Evolutionary conservation across 352 stramenopile species (phyloP).

Genomic region (Phytopythium montanum): DNA sequence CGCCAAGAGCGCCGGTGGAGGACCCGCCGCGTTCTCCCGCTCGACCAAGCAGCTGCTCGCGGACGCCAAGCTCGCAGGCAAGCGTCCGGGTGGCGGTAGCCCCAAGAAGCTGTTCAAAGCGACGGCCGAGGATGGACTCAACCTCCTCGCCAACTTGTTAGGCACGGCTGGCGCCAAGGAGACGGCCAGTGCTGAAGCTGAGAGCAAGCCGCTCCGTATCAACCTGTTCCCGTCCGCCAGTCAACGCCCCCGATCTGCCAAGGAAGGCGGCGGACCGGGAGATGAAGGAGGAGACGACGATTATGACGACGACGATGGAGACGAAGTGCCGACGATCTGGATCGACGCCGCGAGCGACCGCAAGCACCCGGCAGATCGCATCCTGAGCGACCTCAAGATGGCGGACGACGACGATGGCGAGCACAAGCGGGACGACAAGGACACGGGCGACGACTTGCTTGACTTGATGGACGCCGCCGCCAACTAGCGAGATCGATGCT

Average conservation of each 20-base stretch:
- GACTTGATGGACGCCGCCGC: conserved; percentile 80
- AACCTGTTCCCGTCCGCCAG: conserved; percentile 63
- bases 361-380: conserved; percentile 41
- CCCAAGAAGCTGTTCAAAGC: conserved; percentile 72
- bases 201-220: conserved; percentile 68
- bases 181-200: conserved; percentile 16
- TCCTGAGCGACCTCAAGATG: conserved; percentile 64
- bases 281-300: conserved; percentile 23
- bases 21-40: conserved; percentile 15
- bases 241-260: conserved; percentile 27
- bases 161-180: conserved; percentile 49
- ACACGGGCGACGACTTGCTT: conserved; percentile 69
- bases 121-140: conserved; percentile 76
- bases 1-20: conserved; percentile 36
- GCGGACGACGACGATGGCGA: conserved; percentile 32
- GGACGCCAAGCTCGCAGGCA: conserved; percentile 46
- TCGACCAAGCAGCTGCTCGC: conserved; percentile 57
- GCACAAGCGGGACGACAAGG: conserved; percentile 39
- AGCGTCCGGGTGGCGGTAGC: conserved; percentile 16
- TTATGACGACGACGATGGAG: conserved; percentile 55
- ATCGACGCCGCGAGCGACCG: conserved; percentile 77
- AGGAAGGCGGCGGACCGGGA: conserved; percentile 25
- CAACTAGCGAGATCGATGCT: too few species aligned
- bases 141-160: conserved; percentile 82
- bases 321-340: conserved; percentile 71